Evolutionary conservation across 202 grass and related monocot species (phyloP), one percentile per base, ranked within the genome.

Genomic region (Saccharum hybrid): DNA sequence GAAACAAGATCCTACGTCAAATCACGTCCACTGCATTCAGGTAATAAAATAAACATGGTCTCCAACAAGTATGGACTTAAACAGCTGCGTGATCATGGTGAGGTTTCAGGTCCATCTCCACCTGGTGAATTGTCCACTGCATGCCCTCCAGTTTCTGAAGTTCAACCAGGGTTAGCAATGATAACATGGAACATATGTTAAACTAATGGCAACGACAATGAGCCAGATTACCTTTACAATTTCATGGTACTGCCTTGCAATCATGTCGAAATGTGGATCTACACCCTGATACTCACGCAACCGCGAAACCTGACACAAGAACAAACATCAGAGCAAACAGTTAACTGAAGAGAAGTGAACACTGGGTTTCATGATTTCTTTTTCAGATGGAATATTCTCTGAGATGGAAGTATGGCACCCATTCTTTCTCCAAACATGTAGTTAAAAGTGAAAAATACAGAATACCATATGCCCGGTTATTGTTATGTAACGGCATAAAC

Each of bases 111-210:
- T 98, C 96, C 89, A 98, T 98, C 83, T 98, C 96, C 8, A 98
- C 96, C 83, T 98, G 90, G 71, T 94, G 87, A 81, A 98, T 98
- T n/a, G 96, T 95, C 96, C 96, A 98, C 59, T 94, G 90, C 96
- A 98, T 93, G 56, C 89, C 90, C 89, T 95, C 96, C 81, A 98
- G 74, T 93, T 98, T 98, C 96, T 98, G 83, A 14, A 60, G 56
- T 59, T 88, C 52, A 14, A 68, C 52, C 8, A 72, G 40, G 46
- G 40, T 85, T 79, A 80, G 56, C 43, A 72, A 68, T 42, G 21
- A 26, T 41, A 5, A 2, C 67, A 79, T 33, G 59, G 19, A 30
- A 63, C 49, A 16, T 40, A 39, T 23, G 13, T 42, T 41, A 56
- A 70, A 74, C 36, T 36, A 76, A 19, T 13, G 6, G 28, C 2